Conservation (phyloP, 371 early-diverging fungal species). For the Mortierella sp. region DNA sequence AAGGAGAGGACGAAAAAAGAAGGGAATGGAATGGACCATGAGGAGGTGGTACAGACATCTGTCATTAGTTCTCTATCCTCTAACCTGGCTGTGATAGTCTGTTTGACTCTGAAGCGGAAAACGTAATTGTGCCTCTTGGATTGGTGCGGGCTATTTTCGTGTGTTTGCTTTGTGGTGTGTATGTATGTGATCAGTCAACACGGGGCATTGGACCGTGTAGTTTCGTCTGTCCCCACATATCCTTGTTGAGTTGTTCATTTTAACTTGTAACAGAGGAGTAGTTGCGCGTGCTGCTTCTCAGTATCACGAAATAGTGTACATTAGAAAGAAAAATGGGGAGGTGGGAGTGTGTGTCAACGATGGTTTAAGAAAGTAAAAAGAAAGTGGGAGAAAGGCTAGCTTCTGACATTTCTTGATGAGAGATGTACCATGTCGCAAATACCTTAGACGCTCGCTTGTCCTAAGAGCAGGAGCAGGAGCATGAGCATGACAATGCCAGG, state of each 20-base stretch:
- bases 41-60: slow-evolving; percentile 2
- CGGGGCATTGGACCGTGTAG: background rate
- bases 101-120: background rate
- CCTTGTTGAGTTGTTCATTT: background rate
- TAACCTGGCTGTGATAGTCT: background rate
- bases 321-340: background rate
- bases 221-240: no score
- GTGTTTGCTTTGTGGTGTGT: background rate
- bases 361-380: background rate
- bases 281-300: background rate
- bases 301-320: background rate
- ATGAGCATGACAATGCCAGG: background rate
- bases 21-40: background rate
- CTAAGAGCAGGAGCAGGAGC: background rate
- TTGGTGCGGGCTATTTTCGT: background rate
- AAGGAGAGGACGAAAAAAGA: background rate
- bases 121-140: background rate
- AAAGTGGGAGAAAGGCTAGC: background rate
- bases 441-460: background rate
- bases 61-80: background rate
- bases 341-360: background rate
- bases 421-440: background rate
- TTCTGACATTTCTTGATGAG: background rate
- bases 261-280: background rate
- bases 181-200: background rate